Conservation (phyloP, 345 rosid species). For the Ceriops tagal region DNA sequence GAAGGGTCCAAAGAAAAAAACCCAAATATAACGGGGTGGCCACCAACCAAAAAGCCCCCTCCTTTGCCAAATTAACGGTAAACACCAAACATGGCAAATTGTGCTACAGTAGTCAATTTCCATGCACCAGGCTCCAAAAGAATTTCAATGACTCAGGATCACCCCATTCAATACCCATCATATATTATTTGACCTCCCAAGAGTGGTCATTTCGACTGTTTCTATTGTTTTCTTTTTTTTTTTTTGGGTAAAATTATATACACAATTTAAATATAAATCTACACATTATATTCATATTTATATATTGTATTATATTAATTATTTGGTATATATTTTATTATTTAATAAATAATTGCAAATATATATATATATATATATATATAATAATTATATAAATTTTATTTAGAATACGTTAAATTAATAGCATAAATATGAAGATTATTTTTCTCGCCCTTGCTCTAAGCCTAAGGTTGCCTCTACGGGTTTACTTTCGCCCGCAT, state of each 20-base stretch:
- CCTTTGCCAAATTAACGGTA: neutral
- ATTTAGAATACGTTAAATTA: too few relatives aligned
- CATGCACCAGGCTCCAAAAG: neutral
- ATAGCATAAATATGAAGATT: neutral
- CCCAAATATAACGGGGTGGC: neutral
- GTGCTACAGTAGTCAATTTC: neutral
- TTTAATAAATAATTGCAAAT: too few relatives aligned
- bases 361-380: too few relatives aligned
- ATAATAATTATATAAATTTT: too few relatives aligned
- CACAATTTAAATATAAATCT: too few relatives aligned
- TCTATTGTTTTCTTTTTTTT: neutral
- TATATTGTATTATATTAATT: too few relatives aligned
- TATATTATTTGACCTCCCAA: slow-evolving; percentile 17
- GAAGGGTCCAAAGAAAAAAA: neutral
- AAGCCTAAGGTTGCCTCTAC: neutral
- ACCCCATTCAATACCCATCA: slow-evolving; percentile 9
- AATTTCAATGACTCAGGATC: neutral
- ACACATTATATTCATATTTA: too few relatives aligned
- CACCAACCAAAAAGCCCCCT: neutral
- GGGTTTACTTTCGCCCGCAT: neutral
- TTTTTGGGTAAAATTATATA: too few relatives aligned
- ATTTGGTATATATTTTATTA: too few relatives aligned
- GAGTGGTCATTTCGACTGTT: neutral
- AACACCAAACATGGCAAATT: slow-evolving; percentile 5
- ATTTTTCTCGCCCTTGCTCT: neutral